A percentile compares a stretch with the other conserved stretches of the same genome.
Evolutionary conservation across 495 filamentous ascomycete genomes (phyloP).

Genomic region (Penicillium silybi): DNA sequence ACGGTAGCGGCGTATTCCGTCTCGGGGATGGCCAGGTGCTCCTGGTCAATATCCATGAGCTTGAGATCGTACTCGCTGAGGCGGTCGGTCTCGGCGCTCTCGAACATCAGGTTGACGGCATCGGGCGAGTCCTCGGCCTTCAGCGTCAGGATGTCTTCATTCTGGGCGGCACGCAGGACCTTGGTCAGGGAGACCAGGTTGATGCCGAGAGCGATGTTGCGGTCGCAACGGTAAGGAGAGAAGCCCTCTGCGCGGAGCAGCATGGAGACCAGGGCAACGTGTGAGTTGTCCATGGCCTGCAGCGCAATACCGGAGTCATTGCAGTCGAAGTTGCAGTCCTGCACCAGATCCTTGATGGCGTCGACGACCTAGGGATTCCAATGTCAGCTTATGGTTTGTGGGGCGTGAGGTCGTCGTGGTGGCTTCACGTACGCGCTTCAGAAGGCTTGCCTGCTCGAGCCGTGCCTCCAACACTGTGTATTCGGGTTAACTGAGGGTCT

Average conservation of each 20-base stretch:
- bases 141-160: conserved; percentile 90
- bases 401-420: neutral
- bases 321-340: conserved; percentile 99
- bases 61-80: conserved; percentile 99
- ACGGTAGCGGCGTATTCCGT: conserved; percentile 95
- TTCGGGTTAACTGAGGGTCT: conserved; percentile 13
- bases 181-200: conserved; percentile 96
- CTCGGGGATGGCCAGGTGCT: conserved; percentile 97
- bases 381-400: neutral
- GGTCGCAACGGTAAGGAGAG: conserved; percentile 96
- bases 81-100: conserved; percentile 83
- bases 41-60: conserved; percentile 99
- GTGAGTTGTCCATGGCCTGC: conserved; percentile 99
- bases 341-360: conserved; percentile 97
- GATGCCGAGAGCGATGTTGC: conserved; percentile 96
- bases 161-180: conserved; percentile 90
- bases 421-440: conserved; percentile 78
- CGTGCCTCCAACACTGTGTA: conserved; percentile 89
- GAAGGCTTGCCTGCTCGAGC: conserved; percentile 85
- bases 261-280: conserved; percentile 99
- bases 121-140: conserved; percentile 98
- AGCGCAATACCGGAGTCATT: conserved; percentile 98
- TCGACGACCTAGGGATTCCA: conserved; percentile 73
- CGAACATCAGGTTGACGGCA: conserved; percentile 91
- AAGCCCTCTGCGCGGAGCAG: conserved; percentile 93